Evolutionary conservation across 2,329 filamentous ascomycete species (phyloP).

Genomic region (Tricladium varicosporioides): DNA sequence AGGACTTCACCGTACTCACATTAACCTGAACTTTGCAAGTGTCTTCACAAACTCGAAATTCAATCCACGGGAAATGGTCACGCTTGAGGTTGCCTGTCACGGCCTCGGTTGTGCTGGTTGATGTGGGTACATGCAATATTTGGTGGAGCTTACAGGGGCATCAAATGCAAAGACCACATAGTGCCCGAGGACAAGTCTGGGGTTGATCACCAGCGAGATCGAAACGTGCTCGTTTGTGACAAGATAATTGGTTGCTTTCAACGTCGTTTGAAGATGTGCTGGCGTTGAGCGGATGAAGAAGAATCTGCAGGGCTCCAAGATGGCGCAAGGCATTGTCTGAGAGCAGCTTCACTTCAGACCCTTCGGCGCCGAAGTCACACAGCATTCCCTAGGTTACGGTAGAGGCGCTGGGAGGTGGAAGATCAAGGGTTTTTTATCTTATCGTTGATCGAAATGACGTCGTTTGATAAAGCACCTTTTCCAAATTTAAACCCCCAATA

Average conservation of each 20-base stretch:
- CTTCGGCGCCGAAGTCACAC: not conserved
- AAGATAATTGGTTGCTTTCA: conserved; percentile 15
- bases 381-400: not conserved
- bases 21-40: not conserved
- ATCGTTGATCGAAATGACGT: not conserved
- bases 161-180: not conserved
- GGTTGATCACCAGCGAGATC: conserved; percentile 8
- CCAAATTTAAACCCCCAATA: too few relatives aligned
- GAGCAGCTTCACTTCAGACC: too few relatives aligned
- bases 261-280: conserved; percentile 14
- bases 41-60: not conserved
- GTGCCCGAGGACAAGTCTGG: not conserved
- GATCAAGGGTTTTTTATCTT: too few relatives aligned
- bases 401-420: not conserved
- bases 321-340: too few relatives aligned
- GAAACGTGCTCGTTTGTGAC: conserved; percentile 12
- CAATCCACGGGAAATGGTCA: not conserved
- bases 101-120: not conserved
- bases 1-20: not conserved
- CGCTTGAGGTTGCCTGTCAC: not conserved
- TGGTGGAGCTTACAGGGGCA: not conserved
- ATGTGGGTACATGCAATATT: not conserved
- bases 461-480: not conserved
- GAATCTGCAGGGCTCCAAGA: not conserved
- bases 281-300: not conserved